Evolutionary conservation across 179 eudicot species (phyloP).

Genomic region (Amaranthus tricolor): DNA sequence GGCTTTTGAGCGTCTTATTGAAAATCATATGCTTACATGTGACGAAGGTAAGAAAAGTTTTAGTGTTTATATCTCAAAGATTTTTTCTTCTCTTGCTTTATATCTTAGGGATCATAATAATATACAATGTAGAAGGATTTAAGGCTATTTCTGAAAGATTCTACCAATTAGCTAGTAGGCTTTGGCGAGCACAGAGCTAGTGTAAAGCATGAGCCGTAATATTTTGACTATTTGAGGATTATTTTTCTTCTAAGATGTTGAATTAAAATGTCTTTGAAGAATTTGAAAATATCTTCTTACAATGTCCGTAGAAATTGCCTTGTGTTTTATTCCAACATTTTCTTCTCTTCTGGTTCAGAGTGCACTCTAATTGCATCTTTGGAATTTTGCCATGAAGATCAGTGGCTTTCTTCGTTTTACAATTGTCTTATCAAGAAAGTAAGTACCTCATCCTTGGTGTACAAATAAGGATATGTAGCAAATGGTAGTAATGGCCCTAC

Average conservation of each 20-base stretch:
- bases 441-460: slow-evolving; percentile 19
- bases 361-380: slow-evolving; percentile 58
- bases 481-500: background rate
- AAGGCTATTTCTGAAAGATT: background rate
- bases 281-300: background rate
- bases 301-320: background rate
- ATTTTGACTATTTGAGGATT: background rate
- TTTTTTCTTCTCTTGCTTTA: background rate
- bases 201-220: background rate
- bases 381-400: slow-evolving; percentile 77
- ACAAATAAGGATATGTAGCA: background rate
- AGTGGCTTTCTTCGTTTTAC: slow-evolving; percentile 88
- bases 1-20: slow-evolving; percentile 96
- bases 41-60: slow-evolving; percentile 68
- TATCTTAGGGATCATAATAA: background rate
- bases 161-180: background rate
- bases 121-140: background rate
- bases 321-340: slow-evolving; percentile 7
- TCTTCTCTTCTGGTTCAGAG: slow-evolving; percentile 47
- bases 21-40: slow-evolving; percentile 91
- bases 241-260: background rate
- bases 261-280: background rate
- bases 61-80: background rate
- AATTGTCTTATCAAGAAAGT: slow-evolving; percentile 89
- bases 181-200: background rate